Conservation (phyloP, 2,329 filamentous ascomycete genomes). For the Pseudogymnoascus verrucosus region DNA sequence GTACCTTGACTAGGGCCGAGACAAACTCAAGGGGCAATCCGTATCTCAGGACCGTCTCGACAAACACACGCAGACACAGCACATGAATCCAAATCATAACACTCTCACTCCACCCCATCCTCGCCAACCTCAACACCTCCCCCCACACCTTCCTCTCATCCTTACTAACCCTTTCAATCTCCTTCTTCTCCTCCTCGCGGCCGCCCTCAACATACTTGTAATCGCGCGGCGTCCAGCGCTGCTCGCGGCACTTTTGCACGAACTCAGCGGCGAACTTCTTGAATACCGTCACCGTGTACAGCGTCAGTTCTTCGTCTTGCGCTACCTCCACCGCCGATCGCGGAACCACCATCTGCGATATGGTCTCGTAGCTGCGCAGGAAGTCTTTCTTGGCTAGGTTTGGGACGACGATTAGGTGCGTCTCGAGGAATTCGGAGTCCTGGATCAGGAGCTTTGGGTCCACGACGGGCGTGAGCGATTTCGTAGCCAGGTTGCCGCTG, state of each 20-base stretch:
- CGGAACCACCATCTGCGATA: conserved; percentile 87
- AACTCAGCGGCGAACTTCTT: conserved; percentile 88
- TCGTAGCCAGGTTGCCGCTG: conserved; percentile 87
- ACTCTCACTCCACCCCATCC: conserved; percentile 91
- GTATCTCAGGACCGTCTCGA: conserved; percentile 95
- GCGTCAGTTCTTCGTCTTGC: conserved; percentile 79
- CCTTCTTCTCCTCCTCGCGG: conserved; percentile 78
- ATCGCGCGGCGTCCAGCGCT: conserved; percentile 89
- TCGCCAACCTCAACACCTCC: conserved; percentile 75
- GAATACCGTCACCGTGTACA: conserved; percentile 86
- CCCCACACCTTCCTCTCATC: conserved; percentile 91
- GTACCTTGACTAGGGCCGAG: conserved; percentile 74
- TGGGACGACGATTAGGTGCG: conserved; percentile 86
- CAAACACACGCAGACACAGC: conserved; percentile 83
- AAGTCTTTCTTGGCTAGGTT: conserved; percentile 78
- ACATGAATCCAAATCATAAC: conserved; percentile 97
- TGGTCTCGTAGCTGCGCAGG: conserved; percentile 76
- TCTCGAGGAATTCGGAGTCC: conserved; percentile 94
- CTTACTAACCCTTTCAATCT: conserved; percentile 71
- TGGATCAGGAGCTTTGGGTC: conserved; percentile 71
- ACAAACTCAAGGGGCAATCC: conserved; percentile 87
- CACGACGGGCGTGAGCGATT: conserved; percentile 84
- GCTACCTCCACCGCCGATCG: conserved; percentile 74
- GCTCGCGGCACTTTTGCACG: conserved; percentile 82
- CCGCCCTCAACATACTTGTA: conserved; percentile 90